Base-by-base conservation (phyloP, 2,329 filamentous ascomycete genomes). In the Aspergillus neoniger region DNA sequence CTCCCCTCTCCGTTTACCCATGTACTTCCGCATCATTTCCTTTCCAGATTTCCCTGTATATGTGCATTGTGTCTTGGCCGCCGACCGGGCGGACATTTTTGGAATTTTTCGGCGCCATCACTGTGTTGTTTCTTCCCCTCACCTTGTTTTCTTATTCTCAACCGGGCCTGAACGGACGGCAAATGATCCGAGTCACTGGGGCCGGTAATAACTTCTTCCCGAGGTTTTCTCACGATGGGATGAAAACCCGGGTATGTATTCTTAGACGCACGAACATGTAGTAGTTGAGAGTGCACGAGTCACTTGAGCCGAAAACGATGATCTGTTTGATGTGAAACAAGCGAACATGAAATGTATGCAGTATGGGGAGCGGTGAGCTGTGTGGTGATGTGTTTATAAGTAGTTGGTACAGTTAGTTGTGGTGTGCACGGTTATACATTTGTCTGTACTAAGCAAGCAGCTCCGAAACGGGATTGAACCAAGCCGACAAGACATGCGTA, bases 31-130 rank as follows among this genome's bases (percentile, higher is more conserved):
- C 43, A 59, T 61, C 54, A 55, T 59, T 60, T 60, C 56, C 47
- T 23, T 59, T 49, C 48, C 25, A 21, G 41, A 55, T 54, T 55
- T 60, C 62, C 64, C 60, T 70, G 71, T 70, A 71, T 70, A 75
- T 72, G 70, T 74, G 71, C 72, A 75, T 72, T 66, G 64, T 63
- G 66, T 68, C 69, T 70, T 69, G 69, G 70, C 65, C 63, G 61
- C 56, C 60, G 64, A 61, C 59, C 61, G 60, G 67, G 67, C 62
- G 70, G 66, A 61, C 59, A 47, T 58, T 62, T 68, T 73, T 72
- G 69, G 70, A 68, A 70, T 70, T 36, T 69, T 68, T 74, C 65
- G 72, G 72, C 71, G 72, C 67, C 71, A 70, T 21, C 14, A 62
- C 61, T 64, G 62, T 65, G 32, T 57, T 57, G 44, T 52, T 50